Conservation (phyloP, 2,329 filamentous ascomycete species). For the Hypoxylon sp. region DNA sequence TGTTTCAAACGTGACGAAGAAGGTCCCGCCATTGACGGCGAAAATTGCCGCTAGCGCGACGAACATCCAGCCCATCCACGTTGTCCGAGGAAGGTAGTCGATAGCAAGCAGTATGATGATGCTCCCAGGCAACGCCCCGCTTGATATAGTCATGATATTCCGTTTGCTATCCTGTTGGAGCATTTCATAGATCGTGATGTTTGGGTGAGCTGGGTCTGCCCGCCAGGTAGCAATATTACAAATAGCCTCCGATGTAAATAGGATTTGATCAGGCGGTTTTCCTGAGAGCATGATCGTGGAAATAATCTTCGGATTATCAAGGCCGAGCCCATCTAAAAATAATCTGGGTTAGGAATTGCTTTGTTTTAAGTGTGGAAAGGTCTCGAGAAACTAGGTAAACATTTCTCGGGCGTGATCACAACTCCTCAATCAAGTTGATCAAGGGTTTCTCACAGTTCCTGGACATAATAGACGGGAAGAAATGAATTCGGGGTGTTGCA, state of each 20-base stretch:
- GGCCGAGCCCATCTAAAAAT: constrained; percentile 58
- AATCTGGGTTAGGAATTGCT: not conserved
- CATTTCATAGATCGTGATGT: constrained; percentile 43
- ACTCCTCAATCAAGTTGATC: not conserved
- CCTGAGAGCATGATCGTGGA: constrained; percentile 45
- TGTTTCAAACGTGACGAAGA: constrained; percentile 47
- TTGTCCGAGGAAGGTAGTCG: constrained; percentile 49
- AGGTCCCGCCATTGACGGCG: constrained; percentile 47
- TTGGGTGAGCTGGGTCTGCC: constrained; percentile 33
- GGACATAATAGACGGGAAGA: not conserved
- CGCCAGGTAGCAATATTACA: constrained; percentile 33
- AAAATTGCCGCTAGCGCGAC: constrained; percentile 47
- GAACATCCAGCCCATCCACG: constrained; percentile 50
- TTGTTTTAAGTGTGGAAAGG: not conserved
- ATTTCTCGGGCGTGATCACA: not conserved
- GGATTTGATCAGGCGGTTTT: constrained; percentile 1
- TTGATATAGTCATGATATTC: constrained; percentile 47
- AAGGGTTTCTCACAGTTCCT: too few relatives aligned
- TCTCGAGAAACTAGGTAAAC: not conserved
- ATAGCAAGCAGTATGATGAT: constrained; percentile 46
- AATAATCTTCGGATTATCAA: constrained; percentile 54
- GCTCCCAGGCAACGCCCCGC: constrained; percentile 44
- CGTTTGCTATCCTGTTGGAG: constrained; percentile 44
- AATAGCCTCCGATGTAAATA: constrained; percentile 3
- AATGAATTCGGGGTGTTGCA: not conserved